Base-by-base conservation (phyloP, 2,329 filamentous ascomycete genomes). In the Colletotrichum gloeosporioides region DNA sequence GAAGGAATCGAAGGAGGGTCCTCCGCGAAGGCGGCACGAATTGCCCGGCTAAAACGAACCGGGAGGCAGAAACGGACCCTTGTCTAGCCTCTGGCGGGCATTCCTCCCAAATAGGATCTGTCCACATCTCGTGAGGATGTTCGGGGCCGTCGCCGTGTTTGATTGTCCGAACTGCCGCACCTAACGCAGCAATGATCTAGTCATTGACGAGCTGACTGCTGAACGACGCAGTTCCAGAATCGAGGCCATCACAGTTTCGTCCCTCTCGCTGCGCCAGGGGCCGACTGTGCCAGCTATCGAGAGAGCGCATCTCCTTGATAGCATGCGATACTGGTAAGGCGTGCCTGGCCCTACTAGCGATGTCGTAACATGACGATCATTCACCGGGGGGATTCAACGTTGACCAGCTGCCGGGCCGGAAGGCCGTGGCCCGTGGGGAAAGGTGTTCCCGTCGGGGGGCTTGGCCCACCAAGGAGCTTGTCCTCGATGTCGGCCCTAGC, bases 121-220 rank as follows among this genome's bases (percentile, higher is more conserved):
- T 64, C 63, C 34, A 39, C 32, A 25, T 64, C 34, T 64, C n/a
- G n/a, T 22, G 62, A 34, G 62, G 32, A 64, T 31, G 31, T 15
- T 64, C 25, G 29, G 27, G n/a, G 39, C 36, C 16, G 18, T n/a
- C 16, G 34, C 44, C 22, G 22, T 61, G 80, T 82, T 82, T 82
- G 80, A 82, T 82, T 81, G 80, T 69, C 81, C 77, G 79, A 80
- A 78, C 78, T 80, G 80, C 79, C 78, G 80, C 81, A 80, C 44
- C 69, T 78, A 64, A 57, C 57, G 59, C 72, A 76, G 64, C 64
- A 71, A 22, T 53, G 44, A 53, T 53, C 44, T 53, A 53, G 44
- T 22, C 44, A 71, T 71, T 34, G 16, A 31, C 34, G 16, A 66
- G 34, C 39, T 44, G 34, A 44, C 25, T 49, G 36, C 29, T 66